Evolutionary conservation across 1,284 basidiomycete genomes (phyloP), one percentile per base, ranked within the genome.

Genomic region (Irpex rosettiformis): DNA sequence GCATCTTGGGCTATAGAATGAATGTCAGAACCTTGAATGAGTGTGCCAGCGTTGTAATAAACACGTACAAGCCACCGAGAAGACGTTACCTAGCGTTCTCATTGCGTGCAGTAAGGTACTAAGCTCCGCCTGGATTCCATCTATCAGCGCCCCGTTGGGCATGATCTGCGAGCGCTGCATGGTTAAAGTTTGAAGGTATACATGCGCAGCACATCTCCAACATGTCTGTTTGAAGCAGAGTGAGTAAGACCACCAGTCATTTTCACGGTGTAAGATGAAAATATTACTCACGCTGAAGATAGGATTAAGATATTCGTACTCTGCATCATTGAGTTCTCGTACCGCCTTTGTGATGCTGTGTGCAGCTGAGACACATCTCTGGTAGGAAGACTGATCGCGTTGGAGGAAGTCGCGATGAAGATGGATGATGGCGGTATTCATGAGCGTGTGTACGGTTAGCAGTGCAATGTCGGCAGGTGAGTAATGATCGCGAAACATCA

Each of bases 251-350:
- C 43, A 45, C 18, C 7, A 22, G 21, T n/a, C 33, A 6, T n/a
- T 18, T 18, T 22, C 21, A 8, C 28, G n/a, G 8, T 30, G 16
- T n/a, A 55, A 56, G 22, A 58, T 37, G 5, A 37, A 4, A 25
- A 52, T n/a, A n/a, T 57, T 22, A 55, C 58, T 40, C 56, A 67
- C 64, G 55, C 59, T 75, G 24, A 81, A 70, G 53, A 80, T 75
- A 13, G 82, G 81, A 69, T 83, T 81, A 28, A 85, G 66, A 60
- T 74, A 77, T 56, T 75, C 72, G 66, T 80, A 85, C 62, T 84
- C 82, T 16, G 68, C 73, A 21, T 80, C 79, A 56, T 67, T 69
- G 16, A 85, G 72, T 51, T 79, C 73, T 24, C 76, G 74, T 25
- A 84, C 73, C 21, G 83, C 72, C 30, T 73, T 67, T 28, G 77